phyloP scores from a whole-genome alignment of 495 filamentous ascomycete species.

The Hyphodiscus hymeniophilus region DNA sequence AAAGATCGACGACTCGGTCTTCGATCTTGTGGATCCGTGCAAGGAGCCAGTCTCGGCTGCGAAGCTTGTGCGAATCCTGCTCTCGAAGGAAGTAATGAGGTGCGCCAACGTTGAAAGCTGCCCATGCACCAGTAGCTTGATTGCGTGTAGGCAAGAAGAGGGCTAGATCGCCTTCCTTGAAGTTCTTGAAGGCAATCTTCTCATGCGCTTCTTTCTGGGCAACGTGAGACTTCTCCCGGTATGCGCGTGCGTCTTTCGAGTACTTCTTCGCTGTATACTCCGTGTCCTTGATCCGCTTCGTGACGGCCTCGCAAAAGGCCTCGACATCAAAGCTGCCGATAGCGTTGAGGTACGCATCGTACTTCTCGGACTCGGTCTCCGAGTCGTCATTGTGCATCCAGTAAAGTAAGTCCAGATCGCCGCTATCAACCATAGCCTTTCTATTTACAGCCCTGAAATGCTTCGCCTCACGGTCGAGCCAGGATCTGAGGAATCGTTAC shows the following conservation, averaged over 20 bases:
- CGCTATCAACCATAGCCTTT: slow-evolving; percentile 35
- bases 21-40: slow-evolving; percentile 89
- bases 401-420: slow-evolving; percentile 57
- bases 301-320: slow-evolving; percentile 68
- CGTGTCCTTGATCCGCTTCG: slow-evolving; percentile 80
- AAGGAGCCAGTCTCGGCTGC: slow-evolving; percentile 82
- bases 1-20: slow-evolving; percentile 88
- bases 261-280: slow-evolving; percentile 85
- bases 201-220: slow-evolving; percentile 83
- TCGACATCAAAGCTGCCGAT: slow-evolving; percentile 74
- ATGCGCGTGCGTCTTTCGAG: slow-evolving; percentile 76
- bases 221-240: slow-evolving; percentile 82
- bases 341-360: slow-evolving; percentile 58
- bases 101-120: slow-evolving; percentile 93
- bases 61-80: slow-evolving; percentile 78
- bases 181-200: slow-evolving; percentile 92
- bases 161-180: slow-evolving; percentile 94
- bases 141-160: slow-evolving; percentile 93
- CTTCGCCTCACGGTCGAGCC: slow-evolving; percentile 51
- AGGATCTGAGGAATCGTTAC: slow-evolving; percentile 50
- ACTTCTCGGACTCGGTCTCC: slow-evolving; percentile 61
- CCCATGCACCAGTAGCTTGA: slow-evolving; percentile 90
- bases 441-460: slow-evolving; percentile 23
- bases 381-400: slow-evolving; percentile 69
- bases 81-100: slow-evolving; percentile 96